phyloP scores from a whole-genome alignment of 2,329 filamentous ascomycete species.

The Alternaria triticina region DNA sequence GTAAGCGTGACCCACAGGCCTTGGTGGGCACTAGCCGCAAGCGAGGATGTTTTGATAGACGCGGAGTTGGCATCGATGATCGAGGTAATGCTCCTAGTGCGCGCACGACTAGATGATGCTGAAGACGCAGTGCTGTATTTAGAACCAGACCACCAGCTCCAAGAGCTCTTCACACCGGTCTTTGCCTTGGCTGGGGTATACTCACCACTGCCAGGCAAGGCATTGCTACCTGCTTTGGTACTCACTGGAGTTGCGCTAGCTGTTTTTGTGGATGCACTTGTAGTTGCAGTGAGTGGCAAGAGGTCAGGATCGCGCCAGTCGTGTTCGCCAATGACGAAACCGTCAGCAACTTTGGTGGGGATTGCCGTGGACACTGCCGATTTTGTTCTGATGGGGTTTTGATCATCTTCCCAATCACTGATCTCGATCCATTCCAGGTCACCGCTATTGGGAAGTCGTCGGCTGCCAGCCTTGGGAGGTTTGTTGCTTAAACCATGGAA shows the following conservation, averaged over 20 bases:
- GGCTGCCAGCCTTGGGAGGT: slow-evolving; percentile 57
- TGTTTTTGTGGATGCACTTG: slow-evolving; percentile 9
- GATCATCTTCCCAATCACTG: slow-evolving; percentile 67
- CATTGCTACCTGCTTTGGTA: slow-evolving; percentile 56
- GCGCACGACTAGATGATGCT: slow-evolving; percentile 9
- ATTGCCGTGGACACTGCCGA: slow-evolving; percentile 12
- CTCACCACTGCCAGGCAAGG: slow-evolving; percentile 41
- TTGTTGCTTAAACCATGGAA: slow-evolving; percentile 43
- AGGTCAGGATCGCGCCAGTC: slow-evolving; percentile 85
- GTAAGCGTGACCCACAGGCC: slow-evolving; percentile 97
- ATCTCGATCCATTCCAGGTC: slow-evolving; percentile 75
- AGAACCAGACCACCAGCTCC: slow-evolving; percentile 32
- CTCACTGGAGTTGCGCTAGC: slow-evolving; percentile 1
- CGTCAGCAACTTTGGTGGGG: slow-evolving; percentile 50
- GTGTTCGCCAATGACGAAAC: slow-evolving; percentile 82
- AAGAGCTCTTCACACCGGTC: slow-evolving; percentile 15
- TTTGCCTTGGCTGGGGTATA: slow-evolving; percentile 25
- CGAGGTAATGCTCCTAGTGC: slow-evolving; percentile 27
- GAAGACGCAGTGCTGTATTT: slow-evolving; percentile 25
- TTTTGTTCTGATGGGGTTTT: slow-evolving; percentile 38
- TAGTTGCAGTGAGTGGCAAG: slow-evolving; percentile 54
- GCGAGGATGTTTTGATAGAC: slow-evolving; percentile 21
- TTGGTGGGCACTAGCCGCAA: slow-evolving; percentile 61
- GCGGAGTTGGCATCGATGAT: slow-evolving; percentile 24
- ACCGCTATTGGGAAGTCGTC: slow-evolving; percentile 73